Conservation (phyloP, 1,284 basidiomycete species). For the Leccinum proximum region DNA sequence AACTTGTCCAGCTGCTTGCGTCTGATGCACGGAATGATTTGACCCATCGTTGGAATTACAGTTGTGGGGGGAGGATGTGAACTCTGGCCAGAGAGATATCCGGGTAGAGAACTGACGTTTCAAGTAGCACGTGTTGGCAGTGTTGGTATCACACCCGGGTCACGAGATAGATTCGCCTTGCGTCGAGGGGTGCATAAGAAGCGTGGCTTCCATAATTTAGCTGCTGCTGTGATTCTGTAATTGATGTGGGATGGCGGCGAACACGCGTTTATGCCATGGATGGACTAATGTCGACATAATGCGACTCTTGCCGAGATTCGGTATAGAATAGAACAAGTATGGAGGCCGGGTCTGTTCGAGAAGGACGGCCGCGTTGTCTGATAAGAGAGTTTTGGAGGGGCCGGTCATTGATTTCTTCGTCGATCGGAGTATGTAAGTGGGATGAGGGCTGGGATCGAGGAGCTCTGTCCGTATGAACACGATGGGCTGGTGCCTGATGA, state of each 20-base stretch:
- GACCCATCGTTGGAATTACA: constrained; percentile 23
- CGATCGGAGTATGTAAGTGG: too few relatives aligned
- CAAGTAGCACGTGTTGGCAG: constrained; percentile 27
- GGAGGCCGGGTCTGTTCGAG: constrained; percentile 5
- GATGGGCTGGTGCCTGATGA: too few relatives aligned
- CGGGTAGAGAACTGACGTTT: constrained; percentile 26
- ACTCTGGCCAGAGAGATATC: constrained; percentile 25
- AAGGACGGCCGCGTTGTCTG: constrained; percentile 7
- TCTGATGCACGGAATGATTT: constrained; percentile 27
- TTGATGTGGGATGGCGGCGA: constrained; percentile 17
- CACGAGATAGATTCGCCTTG: constrained; percentile 27
- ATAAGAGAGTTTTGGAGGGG: constrained; percentile 12
- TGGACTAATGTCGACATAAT: constrained; percentile 6
- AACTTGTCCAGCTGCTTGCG: constrained; percentile 28
- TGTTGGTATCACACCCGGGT: constrained; percentile 28
- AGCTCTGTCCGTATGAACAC: too few relatives aligned
- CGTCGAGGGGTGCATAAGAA: constrained; percentile 24
- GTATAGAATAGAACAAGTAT: constrained; percentile 9
- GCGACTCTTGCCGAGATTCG: constrained; percentile 14
- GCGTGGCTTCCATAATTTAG: constrained; percentile 23
- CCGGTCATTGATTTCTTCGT: too few relatives aligned
- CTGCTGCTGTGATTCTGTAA: constrained; percentile 20
- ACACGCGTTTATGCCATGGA: constrained; percentile 25
- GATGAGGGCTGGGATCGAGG: too few relatives aligned
- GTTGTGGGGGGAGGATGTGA: constrained; percentile 16